These are phyloP conservation scores for Asclepias syriaca DNA, from an alignment of 257 asterid genomes.

Conservation along the genomic window DNA sequence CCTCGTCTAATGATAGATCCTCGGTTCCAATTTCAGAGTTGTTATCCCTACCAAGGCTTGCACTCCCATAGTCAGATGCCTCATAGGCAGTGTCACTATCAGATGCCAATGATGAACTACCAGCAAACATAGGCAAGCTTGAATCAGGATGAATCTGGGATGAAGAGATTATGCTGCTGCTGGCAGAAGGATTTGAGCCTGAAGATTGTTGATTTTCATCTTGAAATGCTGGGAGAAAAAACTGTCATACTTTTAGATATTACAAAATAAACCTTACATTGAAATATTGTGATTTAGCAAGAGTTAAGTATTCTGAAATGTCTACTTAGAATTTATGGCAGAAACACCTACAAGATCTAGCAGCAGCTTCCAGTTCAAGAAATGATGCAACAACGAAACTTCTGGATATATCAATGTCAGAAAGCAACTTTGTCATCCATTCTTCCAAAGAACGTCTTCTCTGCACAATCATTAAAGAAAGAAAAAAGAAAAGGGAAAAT, in stretches of 20 bases:
- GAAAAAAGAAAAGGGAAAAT: background rate
- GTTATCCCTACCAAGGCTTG: constrained; percentile 73
- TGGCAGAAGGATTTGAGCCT: constrained; percentile 39
- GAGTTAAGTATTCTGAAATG: background rate
- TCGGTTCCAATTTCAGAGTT: constrained; percentile 74
- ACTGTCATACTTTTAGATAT: constrained; percentile 9
- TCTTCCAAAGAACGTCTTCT: constrained; percentile 85
- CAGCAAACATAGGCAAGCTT: constrained; percentile 41
- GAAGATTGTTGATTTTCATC: constrained; percentile 60
- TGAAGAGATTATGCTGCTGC: constrained; percentile 37
- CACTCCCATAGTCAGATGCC: constrained; percentile 76
- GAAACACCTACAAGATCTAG: constrained; percentile 70
- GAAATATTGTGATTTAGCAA: constrained; percentile 14
- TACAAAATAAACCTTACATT: constrained; percentile 3
- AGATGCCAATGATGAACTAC: constrained; percentile 64
- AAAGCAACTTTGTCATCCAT: constrained; percentile 85
- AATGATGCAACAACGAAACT: constrained; percentile 79
- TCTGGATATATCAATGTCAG: constrained; percentile 86
- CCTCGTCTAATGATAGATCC: constrained; percentile 66
- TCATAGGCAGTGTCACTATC: constrained; percentile 93
- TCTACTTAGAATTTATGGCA: constrained; percentile 6
- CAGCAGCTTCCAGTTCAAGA: constrained; percentile 97
- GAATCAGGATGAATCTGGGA: constrained; percentile 45
- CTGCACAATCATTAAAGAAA: constrained; percentile 39
- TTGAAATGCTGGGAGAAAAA: constrained; percentile 64